Evolutionary conservation across 2,329 filamentous ascomycete genomes (phyloP).

Genomic region (Cladorrhinum sp.): DNA sequence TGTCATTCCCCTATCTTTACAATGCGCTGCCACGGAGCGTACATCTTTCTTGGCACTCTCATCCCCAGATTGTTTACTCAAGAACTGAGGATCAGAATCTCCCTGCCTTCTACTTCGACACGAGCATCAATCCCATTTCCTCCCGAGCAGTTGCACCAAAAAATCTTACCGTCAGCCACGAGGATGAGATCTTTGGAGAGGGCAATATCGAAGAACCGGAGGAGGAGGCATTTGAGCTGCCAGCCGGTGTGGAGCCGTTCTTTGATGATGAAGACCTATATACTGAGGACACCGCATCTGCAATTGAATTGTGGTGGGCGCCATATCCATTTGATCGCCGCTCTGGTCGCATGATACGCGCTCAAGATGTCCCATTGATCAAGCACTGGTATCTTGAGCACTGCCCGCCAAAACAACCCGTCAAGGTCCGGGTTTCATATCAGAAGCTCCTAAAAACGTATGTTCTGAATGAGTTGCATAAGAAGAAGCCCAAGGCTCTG

Average conservation of each 20-base stretch:
- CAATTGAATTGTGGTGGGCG: conserved; percentile 96
- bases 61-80: conserved; percentile 90
- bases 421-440: conserved; percentile 97
- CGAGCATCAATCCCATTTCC: conserved; percentile 96
- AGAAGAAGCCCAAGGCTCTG: conserved; percentile 90
- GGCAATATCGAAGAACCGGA: conserved; percentile 72
- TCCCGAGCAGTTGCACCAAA: conserved; percentile 90
- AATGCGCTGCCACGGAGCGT: conserved; percentile 95
- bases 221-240: conserved; percentile 82
- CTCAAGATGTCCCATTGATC: conserved; percentile 92
- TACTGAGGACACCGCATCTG: conserved; percentile 83
- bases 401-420: conserved; percentile 79
- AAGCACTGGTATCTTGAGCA: conserved; percentile 99
- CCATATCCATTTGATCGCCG: conserved; percentile 93
- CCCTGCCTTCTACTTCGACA: conserved; percentile 96
- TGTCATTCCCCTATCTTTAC: conserved; percentile 92
- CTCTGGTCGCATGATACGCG: conserved; percentile 92
- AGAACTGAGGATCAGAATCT: conserved; percentile 82
- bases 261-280: conserved; percentile 84
- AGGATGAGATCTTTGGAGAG: conserved; percentile 86
- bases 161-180: conserved; percentile 87
- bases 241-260: conserved; percentile 79
- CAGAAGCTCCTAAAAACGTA: conserved; percentile 96
- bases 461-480: conserved; percentile 94
- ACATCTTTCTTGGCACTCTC: conserved; percentile 87